phyloP scores from a whole-genome alignment of 768 basidiomycete genomes.

The Auricularia cornea region DNA sequence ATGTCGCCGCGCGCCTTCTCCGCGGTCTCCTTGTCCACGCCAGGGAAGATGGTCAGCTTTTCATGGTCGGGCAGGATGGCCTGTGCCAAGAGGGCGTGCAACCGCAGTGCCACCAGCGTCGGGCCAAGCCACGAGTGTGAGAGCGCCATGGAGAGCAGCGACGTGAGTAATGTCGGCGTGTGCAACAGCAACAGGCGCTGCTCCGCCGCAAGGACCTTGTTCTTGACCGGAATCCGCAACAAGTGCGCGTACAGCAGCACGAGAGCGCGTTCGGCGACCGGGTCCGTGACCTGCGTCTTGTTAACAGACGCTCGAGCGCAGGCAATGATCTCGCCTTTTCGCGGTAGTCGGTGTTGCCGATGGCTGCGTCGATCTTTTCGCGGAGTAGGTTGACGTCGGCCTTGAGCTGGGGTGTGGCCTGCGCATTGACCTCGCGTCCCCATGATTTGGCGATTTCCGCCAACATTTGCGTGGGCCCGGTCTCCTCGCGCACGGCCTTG shows the following conservation, averaged over 20 bases:
- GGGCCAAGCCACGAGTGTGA: slow-evolving; percentile 86
- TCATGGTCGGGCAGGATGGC: slow-evolving; percentile 54
- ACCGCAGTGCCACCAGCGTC: slow-evolving; percentile 66
- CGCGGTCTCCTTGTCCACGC: slow-evolving; percentile 38
- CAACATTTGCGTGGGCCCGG: slow-evolving; percentile 62
- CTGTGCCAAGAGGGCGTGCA: slow-evolving; percentile 79
- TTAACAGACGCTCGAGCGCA: too few relatives aligned
- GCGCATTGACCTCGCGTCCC: slow-evolving; percentile 31
- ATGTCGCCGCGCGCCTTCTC: slow-evolving; percentile 35
- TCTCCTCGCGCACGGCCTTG: slow-evolving; percentile 75
- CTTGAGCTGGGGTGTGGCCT: slow-evolving; percentile 13
- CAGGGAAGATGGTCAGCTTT: slow-evolving; percentile 69
- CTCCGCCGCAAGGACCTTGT: slow-evolving; percentile 41
- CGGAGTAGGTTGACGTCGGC: slow-evolving; percentile 41
- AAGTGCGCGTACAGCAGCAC: slow-evolving; percentile 81
- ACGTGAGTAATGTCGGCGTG: slow-evolving; percentile 63
- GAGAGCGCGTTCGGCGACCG: slow-evolving; percentile 52
- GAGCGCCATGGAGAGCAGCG: slow-evolving; percentile 72
- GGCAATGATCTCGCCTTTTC: slow-evolving; percentile 15
- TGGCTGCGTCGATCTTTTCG: slow-evolving; percentile 32
- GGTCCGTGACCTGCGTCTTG: slow-evolving; percentile 26
- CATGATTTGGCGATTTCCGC: slow-evolving; percentile 60
- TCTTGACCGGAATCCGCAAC: slow-evolving; percentile 50
- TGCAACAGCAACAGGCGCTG: slow-evolving; percentile 64
- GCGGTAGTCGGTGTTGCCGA: slow-evolving; percentile 2